These are phyloP conservation scores for Clarkia xantiana DNA, from an alignment of 345 rosid genomes.

Conservation along the genomic window DNA sequence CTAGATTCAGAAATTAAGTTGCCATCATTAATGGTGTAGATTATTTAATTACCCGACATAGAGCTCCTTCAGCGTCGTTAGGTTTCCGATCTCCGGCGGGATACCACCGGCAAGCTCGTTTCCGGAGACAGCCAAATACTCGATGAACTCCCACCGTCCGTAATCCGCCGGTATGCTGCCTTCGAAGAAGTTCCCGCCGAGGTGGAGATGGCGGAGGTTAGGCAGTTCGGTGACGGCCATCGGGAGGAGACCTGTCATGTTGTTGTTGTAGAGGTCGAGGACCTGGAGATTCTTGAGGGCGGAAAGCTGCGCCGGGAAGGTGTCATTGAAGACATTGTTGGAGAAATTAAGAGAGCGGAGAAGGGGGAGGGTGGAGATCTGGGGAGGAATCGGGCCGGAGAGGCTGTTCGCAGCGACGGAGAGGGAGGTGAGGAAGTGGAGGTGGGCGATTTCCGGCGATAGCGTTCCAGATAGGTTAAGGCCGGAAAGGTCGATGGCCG, in stretches of 20 bases:
- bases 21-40: too few relatives aligned
- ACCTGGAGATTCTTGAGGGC: conserved; percentile 23
- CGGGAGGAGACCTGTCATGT: conserved; percentile 37
- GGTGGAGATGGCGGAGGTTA: conserved; percentile 35
- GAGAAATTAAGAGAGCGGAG: conserved; percentile 42
- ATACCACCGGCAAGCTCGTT: conserved; percentile 42
- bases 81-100: conserved; percentile 46
- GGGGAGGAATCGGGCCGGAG: conserved; percentile 19
- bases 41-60: too few relatives aligned
- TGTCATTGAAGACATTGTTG: conserved; percentile 34
- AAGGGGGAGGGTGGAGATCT: conserved; percentile 21
- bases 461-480: conserved; percentile 10
- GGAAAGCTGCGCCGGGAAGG: conserved; percentile 35
- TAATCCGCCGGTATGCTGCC: conserved; percentile 37
- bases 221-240: conserved; percentile 19
- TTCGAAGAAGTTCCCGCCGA: conserved; percentile 51
- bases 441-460: conserved; percentile 6
- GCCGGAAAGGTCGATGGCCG: conserved; percentile 6
- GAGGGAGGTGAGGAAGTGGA: conserved; percentile 6
- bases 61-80: conserved; percentile 31
- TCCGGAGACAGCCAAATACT: conserved; percentile 41
- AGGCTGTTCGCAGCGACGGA: conserved; percentile 20
- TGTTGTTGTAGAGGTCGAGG: conserved; percentile 44
- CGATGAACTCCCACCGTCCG: conserved; percentile 22
- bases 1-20: too few relatives aligned